Percentiles rank a stretch among this genome's conserved stretches.
Evolutionary conservation across 225 moss, liverwort and hornwort species (phyloP).

Genomic region (Sphagnum tenellum): DNA sequence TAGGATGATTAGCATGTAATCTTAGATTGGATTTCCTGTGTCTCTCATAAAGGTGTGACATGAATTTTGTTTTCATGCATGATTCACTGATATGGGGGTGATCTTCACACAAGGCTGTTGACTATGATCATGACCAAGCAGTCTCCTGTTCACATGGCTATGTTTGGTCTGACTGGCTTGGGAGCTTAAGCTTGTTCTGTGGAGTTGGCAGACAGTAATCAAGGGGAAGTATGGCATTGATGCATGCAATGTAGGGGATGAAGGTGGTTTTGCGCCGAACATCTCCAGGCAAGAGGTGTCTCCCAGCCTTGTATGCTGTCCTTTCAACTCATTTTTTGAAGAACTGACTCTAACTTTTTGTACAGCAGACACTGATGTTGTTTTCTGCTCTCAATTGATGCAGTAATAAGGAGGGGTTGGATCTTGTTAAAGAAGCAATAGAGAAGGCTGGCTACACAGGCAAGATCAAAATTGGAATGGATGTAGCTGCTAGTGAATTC

Average conservation of each 20-base stretch:
- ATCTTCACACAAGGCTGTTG: no score
- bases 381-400: conserved; percentile 6
- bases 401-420: conserved; percentile 94
- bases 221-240: conserved; percentile 95
- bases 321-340: background rate
- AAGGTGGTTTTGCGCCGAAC: conserved; percentile 96
- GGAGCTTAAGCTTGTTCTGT: background rate
- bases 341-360: no score
- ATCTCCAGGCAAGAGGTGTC: conserved; percentile 69
- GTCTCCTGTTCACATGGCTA: no score
- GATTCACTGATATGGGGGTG: no score
- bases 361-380: conserved; percentile 5
- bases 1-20: no score
- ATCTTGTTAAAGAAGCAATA: conserved; percentile 89
- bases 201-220: conserved; percentile 69
- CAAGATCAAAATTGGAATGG: conserved; percentile 94
- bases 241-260: conserved; percentile 96
- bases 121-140: no score
- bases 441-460: conserved; percentile 92
- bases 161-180: no score
- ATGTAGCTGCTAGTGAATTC: conserved; percentile 98
- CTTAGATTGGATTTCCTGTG: no score
- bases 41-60: no score
- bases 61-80: no score
- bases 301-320: conserved; percentile 5